phyloP scores from a whole-genome alignment of 1,284 basidiomycete species.

The Trametes sp. region DNA sequence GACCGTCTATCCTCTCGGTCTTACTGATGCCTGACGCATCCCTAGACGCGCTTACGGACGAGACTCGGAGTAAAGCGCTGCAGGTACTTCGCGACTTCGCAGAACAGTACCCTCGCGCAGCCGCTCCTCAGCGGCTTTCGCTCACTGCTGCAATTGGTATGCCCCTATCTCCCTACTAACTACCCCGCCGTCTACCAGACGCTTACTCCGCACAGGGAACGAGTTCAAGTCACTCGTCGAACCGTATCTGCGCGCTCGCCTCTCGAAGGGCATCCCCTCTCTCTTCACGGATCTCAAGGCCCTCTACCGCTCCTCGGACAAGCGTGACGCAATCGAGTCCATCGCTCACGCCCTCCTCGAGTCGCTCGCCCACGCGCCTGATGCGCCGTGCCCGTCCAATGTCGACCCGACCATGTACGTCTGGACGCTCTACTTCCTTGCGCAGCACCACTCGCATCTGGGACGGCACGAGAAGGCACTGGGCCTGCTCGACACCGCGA shows the following conservation, averaged over 20 bases:
- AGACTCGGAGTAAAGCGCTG: conserved; percentile 63
- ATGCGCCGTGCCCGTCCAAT: conserved; percentile 39
- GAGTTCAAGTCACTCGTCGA: conserved; percentile 73
- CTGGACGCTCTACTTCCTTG: conserved; percentile 96
- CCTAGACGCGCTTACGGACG: conserved; percentile 54
- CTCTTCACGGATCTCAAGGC: conserved; percentile 94
- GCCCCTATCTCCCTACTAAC: conserved; percentile 14
- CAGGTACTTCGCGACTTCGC: conserved; percentile 66
- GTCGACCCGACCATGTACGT: conserved; percentile 88
- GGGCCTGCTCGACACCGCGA: conserved; percentile 68
- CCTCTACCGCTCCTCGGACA: conserved; percentile 74
- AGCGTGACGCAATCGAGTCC: conserved; percentile 76
- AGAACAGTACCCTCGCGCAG: conserved; percentile 69
- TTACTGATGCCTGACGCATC: not conserved
- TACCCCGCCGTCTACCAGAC: too few relatives aligned
- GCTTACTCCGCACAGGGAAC: conserved; percentile 49
- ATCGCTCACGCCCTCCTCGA: conserved; percentile 66
- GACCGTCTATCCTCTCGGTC: conserved; percentile 20
- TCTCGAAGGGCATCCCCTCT: conserved; percentile 92
- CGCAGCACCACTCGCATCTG: conserved; percentile 87
- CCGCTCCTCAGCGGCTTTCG: conserved; percentile 77
- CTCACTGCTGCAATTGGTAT: conserved; percentile 70
- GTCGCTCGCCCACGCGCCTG: conserved; percentile 40
- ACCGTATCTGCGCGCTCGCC: conserved; percentile 75
- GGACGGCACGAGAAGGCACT: conserved; percentile 67